phyloP scores from a whole-genome alignment of 371 early-diverging fungal species.

The Mucor circinelloides region DNA sequence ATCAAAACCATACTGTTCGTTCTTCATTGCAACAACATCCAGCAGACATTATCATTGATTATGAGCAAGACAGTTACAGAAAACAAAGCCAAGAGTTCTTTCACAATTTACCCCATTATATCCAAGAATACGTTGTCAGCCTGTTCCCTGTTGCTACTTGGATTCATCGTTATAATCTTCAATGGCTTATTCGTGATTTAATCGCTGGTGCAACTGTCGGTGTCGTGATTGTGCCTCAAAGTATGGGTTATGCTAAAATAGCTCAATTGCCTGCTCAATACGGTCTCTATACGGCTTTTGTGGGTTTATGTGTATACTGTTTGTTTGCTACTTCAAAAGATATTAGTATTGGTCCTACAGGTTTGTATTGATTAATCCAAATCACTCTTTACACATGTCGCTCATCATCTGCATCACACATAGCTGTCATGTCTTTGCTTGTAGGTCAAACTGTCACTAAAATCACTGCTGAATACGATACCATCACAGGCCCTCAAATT shows the following conservation, averaged over 20 bases:
- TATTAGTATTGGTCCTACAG: constrained; percentile 87
- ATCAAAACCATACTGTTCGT: constrained; percentile 1
- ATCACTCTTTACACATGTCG: neutral
- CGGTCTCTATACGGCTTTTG: constrained; percentile 80
- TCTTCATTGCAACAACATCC: neutral
- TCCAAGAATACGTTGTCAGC: constrained; percentile 32
- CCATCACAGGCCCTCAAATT: constrained; percentile 47
- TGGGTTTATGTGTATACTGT: constrained; percentile 79
- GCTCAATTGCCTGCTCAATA: constrained; percentile 82
- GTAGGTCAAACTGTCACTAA: constrained; percentile 69
- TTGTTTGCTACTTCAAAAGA: constrained; percentile 87
- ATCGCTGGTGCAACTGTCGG: constrained; percentile 92
- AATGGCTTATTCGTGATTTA: constrained; percentile 84
- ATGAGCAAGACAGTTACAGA: constrained; percentile 26
- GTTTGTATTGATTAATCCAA: constrained; percentile 7
- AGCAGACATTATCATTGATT: constrained; percentile 42
- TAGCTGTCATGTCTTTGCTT: constrained; percentile 81
- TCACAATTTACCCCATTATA: constrained; percentile 29
- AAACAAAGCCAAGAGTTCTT: constrained; percentile 28
- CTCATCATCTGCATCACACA: neutral
- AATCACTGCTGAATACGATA: constrained; percentile 33
- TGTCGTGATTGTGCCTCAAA: constrained; percentile 85
- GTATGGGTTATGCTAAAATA: constrained; percentile 85
- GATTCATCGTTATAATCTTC: constrained; percentile 73
- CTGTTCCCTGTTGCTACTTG: constrained; percentile 72